Evolutionary conservation across 2,329 filamentous ascomycete genomes (phyloP).

Genomic region (Diaporthe citriasiana): DNA sequence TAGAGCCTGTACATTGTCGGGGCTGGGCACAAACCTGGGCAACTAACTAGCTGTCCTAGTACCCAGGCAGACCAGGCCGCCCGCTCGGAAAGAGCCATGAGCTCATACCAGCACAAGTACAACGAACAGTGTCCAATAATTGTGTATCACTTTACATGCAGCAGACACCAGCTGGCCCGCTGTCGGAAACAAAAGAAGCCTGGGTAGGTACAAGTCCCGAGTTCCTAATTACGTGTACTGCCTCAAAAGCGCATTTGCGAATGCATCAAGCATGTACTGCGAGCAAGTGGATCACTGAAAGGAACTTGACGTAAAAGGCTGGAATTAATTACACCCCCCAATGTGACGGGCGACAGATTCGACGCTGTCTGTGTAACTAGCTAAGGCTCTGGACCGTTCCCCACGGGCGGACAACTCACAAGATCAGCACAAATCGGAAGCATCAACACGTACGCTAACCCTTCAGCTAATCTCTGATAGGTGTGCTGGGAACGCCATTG

Average conservation of each 20-base stretch:
- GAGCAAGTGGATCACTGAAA: neutral
- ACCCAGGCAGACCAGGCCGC: neutral
- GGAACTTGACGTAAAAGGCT: neutral
- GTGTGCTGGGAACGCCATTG: neutral
- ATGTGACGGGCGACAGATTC: neutral
- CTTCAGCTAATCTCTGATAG: neutral
- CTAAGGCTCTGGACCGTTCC: neutral
- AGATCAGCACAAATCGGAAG: conserved; percentile 6
- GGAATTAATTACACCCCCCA: neutral
- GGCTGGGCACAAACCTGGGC: too few species aligned
- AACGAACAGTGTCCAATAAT: neutral
- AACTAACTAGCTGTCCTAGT: too few species aligned
- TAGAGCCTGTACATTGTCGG: conserved; percentile 8
- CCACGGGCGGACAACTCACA: neutral
- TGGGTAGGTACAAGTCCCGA: too few species aligned
- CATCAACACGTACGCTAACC: neutral
- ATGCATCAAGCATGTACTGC: neutral
- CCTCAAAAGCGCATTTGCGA: too few species aligned
- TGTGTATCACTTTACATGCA: neutral
- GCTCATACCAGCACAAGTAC: neutral
- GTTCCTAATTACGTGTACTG: too few species aligned
- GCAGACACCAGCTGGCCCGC: neutral
- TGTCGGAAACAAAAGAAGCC: neutral
- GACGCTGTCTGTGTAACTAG: neutral
- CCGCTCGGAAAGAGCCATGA: neutral